Evolutionary conservation across 208 protist species (phyloP).

Genomic region (Trypanosoma rangeli): DNA sequence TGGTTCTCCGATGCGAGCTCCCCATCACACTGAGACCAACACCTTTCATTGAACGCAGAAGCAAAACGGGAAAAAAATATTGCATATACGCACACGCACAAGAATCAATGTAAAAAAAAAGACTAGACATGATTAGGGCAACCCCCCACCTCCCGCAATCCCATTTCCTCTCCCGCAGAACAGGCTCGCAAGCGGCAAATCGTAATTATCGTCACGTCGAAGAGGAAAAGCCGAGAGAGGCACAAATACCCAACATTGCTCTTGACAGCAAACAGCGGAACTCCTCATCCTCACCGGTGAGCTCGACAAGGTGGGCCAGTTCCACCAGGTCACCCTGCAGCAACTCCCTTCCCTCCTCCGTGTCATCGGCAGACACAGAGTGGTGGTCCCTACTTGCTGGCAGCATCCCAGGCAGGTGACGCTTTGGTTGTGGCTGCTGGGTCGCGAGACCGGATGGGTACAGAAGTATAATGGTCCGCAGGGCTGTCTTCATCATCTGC

Average conservation of each 20-base stretch:
- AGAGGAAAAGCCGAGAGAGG: slow-evolving; percentile 18
- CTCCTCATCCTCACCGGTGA: slow-evolving; percentile 23
- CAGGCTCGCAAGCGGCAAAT: not conserved
- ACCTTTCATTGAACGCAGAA: no score
- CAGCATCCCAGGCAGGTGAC: not conserved
- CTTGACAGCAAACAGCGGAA: slow-evolving; percentile 16
- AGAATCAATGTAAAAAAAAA: no score
- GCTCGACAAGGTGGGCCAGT: slow-evolving; percentile 22
- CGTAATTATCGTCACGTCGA: not conserved
- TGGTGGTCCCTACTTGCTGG: not conserved
- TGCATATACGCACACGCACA: no score
- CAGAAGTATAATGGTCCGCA: slow-evolving; percentile 19
- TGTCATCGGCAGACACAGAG: not conserved
- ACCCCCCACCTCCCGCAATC: no score
- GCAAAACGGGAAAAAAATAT: no score
- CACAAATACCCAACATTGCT: slow-evolving; percentile 25
- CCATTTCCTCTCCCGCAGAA: not conserved
- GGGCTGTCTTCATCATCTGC: slow-evolving; percentile 28
- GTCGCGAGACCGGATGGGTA: not conserved
- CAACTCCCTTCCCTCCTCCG: not conserved
- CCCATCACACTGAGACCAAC: no score
- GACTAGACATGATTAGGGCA: no score
- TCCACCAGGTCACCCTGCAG: slow-evolving; percentile 16
- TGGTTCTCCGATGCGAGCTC: no score
- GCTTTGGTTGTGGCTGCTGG: not conserved